A percentile compares a stretch with the other conserved stretches of the same genome.
phyloP scores from a whole-genome alignment of 2,329 filamentous ascomycete species.

The Epichloe brachyelytri region DNA sequence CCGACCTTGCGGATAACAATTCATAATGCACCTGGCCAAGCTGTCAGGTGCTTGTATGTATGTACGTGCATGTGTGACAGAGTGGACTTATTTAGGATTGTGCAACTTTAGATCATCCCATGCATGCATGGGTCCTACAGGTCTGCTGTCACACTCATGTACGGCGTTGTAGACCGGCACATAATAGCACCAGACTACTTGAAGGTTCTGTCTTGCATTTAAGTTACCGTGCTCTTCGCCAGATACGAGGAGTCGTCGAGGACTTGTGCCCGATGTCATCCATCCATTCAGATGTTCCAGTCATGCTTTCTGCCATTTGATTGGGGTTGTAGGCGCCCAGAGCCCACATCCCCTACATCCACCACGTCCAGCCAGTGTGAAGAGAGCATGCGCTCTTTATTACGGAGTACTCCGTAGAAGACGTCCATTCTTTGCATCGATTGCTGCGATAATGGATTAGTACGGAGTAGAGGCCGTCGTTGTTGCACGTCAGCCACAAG shows the following conservation, averaged over 20 bases:
- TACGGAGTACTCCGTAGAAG: no score
- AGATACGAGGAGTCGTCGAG: no score
- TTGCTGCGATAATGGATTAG: no score
- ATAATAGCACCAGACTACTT: background rate
- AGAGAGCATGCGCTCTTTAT: background rate
- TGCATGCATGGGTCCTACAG: background rate
- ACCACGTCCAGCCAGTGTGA: constrained; percentile 4
- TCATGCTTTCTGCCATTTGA: constrained; percentile 9
- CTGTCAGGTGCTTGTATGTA: background rate
- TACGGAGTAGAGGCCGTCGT: no score
- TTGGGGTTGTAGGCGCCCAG: constrained; percentile 24
- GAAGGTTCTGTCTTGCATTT: background rate
- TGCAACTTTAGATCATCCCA: constrained; percentile 1
- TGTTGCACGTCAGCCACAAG: no score
- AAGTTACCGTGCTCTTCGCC: no score
- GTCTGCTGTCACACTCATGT: background rate
- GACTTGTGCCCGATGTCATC: background rate
- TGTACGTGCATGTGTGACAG: constrained; percentile 2
- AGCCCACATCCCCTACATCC: constrained; percentile 9
- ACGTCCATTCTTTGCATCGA: no score
- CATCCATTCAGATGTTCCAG: background rate
- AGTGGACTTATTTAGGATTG: background rate
- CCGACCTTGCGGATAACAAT: background rate
- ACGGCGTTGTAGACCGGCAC: background rate
- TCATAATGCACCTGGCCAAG: background rate